Evolutionary conservation across 108 stramenopile genomes (phyloP).

Genomic region (Schizochytrium sp.): DNA sequence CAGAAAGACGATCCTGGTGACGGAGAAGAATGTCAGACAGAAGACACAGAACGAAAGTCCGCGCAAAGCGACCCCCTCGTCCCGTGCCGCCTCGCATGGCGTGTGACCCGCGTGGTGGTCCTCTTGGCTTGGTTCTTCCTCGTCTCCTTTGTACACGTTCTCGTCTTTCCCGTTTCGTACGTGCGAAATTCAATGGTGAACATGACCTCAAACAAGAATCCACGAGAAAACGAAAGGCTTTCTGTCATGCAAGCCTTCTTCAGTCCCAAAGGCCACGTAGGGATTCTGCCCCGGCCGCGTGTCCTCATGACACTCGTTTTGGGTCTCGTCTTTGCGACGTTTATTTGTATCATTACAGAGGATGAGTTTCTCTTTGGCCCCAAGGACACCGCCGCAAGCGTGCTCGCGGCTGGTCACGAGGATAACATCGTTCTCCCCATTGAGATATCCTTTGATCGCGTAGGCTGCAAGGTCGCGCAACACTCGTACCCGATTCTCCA

Average conservation of each 20-base stretch:
- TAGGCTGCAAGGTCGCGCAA: neutral
- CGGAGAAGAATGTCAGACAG: too few relatives aligned
- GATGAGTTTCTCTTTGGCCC: constrained; percentile 1
- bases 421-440: neutral
- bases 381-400: neutral
- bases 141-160: neutral
- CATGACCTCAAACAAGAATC: neutral
- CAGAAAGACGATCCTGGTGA: too few relatives aligned
- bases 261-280: neutral
- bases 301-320: neutral
- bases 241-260: constrained; percentile 5
- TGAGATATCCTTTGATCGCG: neutral
- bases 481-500: neutral
- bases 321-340: neutral
- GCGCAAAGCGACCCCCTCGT: too few relatives aligned
- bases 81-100: neutral
- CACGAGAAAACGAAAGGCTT: neutral
- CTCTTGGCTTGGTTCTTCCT: neutral
- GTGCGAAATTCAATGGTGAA: neutral
- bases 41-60: too few relatives aligned
- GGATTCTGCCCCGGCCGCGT: neutral
- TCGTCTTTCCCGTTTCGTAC: neutral
- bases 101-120: neutral
- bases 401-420: neutral
- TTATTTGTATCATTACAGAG: neutral